Conservation (phyloP, 495 filamentous ascomycete species). For the Podospora bellae-mahoneyi region DNA sequence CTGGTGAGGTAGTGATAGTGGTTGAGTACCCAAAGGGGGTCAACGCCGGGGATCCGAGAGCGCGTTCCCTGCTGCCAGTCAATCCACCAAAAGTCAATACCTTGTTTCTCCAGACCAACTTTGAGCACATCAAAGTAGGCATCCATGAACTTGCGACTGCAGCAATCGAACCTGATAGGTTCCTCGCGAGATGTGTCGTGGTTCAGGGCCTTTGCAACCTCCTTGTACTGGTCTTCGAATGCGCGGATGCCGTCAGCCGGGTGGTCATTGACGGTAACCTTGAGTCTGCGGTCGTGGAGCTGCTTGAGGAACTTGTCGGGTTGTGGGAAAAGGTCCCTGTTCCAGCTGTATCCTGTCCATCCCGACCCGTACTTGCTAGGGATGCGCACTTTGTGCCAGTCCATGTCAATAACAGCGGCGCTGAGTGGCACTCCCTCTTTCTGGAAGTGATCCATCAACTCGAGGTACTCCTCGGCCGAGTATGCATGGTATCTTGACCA, state of each 20-base stretch:
- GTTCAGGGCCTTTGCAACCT: constrained; percentile 46
- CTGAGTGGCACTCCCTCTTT: constrained; percentile 48
- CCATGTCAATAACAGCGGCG: constrained; percentile 59
- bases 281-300: constrained; percentile 45
- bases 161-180: constrained; percentile 54
- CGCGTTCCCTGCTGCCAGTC: constrained; percentile 60
- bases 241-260: constrained; percentile 52
- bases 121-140: constrained; percentile 58
- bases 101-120: constrained; percentile 46
- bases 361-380: constrained; percentile 38
- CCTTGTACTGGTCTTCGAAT: constrained; percentile 51
- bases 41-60: constrained; percentile 52
- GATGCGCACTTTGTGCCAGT: constrained; percentile 54
- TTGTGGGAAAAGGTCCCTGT: constrained; percentile 52
- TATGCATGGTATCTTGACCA: constrained; percentile 60
- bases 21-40: constrained; percentile 62
- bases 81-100: constrained; percentile 59
- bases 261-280: constrained; percentile 55
- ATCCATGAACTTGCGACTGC: constrained; percentile 49
- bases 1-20: constrained; percentile 58
- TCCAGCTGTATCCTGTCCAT: constrained; percentile 64
- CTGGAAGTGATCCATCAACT: constrained; percentile 50
- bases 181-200: constrained; percentile 43
- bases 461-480: constrained; percentile 47
- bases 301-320: constrained; percentile 43